Base-by-base conservation (phyloP, 2,329 filamentous ascomycete species). In the Fusarium denticulatum region DNA sequence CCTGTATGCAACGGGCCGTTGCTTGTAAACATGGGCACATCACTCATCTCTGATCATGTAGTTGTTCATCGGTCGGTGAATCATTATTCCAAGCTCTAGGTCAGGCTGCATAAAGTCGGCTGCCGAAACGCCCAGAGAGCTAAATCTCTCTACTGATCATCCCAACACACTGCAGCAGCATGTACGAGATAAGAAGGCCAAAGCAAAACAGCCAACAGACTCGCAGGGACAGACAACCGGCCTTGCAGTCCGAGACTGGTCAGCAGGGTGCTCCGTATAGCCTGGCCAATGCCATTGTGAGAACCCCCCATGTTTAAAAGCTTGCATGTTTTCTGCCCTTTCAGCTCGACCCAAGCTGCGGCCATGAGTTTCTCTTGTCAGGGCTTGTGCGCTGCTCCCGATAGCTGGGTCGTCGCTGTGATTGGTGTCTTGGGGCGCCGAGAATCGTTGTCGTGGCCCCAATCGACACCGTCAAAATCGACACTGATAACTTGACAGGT, bases 361-460 rank as follows among this genome's bases (percentile, higher is more conserved):
- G 66, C 70, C 55, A 55, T 36, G 37, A 24, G 63, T 68, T 68
- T 67, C 47, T 50, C 43, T 39, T 68, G 65, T 30, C 64, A 62
- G 49, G 32, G 39, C 37, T 36, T 57, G 45, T 45, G 43, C 47
- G 46, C 46, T 43, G 47, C 50, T 74, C 59, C 67, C 56, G 46
- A 62, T 32, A 60, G 43, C 69, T 55, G 42, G 64, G 61, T 71
- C 58, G 49, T 40, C 59, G 32, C 50, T 47, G 24, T 73, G 71
- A 77, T 76, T 77, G 76, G 73, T 64, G 59, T 42, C 43, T 64
- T 70, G 67, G 76, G 76, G 73, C 69, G 69, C 69, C 62, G 63
- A 57, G 47, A 45, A 57, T 55, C 58, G 61, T 57, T 78, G 76
- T 77, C 76, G 76, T 78, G 76, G 76, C 72, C 72, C 76, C 76